These are phyloP conservation scores for Pythium dissimile DNA, from an alignment of 352 stramenopile species.

Conservation along the genomic window DNA sequence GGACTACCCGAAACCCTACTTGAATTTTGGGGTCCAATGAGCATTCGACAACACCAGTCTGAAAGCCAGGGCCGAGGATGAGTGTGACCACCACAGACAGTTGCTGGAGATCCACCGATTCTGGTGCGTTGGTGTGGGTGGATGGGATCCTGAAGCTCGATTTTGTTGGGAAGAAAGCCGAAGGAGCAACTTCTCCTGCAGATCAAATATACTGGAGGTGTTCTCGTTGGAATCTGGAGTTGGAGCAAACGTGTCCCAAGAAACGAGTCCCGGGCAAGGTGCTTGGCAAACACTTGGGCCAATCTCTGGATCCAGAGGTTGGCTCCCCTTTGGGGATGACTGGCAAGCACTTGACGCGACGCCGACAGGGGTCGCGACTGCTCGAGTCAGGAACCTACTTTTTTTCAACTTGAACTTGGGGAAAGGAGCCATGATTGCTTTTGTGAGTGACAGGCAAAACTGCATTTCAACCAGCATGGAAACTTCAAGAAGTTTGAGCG, in stretches of 20 bases:
- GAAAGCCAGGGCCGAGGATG: too few species aligned
- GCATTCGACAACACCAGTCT: too few species aligned
- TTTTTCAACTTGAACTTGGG: conserved; percentile 25
- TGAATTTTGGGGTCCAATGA: conserved; percentile 24
- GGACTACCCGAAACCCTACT: conserved; percentile 18
- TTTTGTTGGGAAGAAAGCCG: too few species aligned
- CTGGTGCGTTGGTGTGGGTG: conserved; percentile 4
- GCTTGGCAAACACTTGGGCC: too few species aligned
- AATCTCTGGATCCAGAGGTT: too few species aligned
- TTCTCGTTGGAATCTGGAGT: too few species aligned
- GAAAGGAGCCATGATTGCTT: conserved; percentile 21
- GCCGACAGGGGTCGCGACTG: too few species aligned
- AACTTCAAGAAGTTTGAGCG: conserved; percentile 13
- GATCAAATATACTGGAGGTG: too few species aligned
- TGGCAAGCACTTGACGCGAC: too few species aligned
- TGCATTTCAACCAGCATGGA: neutral
- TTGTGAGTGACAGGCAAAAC: neutral
- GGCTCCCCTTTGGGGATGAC: too few species aligned
- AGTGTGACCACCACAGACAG: neutral
- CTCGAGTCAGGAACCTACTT: neutral
- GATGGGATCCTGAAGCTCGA: neutral
- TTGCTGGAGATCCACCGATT: conserved; percentile 9
- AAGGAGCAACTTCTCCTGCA: neutral
- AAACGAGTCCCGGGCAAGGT: too few species aligned
- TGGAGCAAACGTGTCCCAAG: too few species aligned